Percentiles rank a stretch among this genome's conserved stretches.
Conservation (phyloP, 768 basidiomycete genomes). For the Termitomyces sp. region DNA sequence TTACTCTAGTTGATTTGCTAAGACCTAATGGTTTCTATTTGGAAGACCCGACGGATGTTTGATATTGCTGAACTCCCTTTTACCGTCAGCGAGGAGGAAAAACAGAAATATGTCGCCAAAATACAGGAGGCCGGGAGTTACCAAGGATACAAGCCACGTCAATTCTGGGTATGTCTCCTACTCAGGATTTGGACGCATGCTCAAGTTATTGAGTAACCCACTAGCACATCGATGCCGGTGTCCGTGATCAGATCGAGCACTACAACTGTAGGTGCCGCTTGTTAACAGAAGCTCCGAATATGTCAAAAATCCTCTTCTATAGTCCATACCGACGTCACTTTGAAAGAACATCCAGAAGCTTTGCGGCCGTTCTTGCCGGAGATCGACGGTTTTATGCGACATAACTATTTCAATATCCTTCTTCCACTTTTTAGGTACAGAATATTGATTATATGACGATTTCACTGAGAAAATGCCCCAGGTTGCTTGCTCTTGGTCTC, state of each 20-base stretch:
- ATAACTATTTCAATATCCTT: constrained; percentile 35
- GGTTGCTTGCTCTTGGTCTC: constrained; percentile 38
- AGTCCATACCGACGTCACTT: constrained; percentile 33
- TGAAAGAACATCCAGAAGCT: constrained; percentile 31
- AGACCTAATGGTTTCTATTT: not conserved
- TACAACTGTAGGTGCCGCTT: constrained; percentile 48
- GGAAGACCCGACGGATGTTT: constrained; percentile 38
- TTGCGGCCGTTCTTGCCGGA: constrained; percentile 35
- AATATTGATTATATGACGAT: constrained; percentile 14
- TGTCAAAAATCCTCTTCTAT: not conserved
- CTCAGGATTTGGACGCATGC: too few species aligned
- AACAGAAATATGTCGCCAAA: constrained; percentile 28
- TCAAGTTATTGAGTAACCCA: not conserved
- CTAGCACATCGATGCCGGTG: constrained; percentile 60
- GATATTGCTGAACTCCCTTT: constrained; percentile 42
- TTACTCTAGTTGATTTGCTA: not conserved
- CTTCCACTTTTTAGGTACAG: constrained; percentile 43
- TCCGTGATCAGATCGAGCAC: constrained; percentile 60
- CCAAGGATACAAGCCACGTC: constrained; percentile 29
- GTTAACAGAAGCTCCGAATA: not conserved
- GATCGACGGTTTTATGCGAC: constrained; percentile 30
- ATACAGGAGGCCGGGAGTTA: constrained; percentile 38
- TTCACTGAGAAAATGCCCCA: not conserved
- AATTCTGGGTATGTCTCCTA: constrained; percentile 14
- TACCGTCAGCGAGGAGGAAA: constrained; percentile 35